Base-by-base conservation (phyloP, 1,284 basidiomycete genomes). In the Malassezia furfur region DNA sequence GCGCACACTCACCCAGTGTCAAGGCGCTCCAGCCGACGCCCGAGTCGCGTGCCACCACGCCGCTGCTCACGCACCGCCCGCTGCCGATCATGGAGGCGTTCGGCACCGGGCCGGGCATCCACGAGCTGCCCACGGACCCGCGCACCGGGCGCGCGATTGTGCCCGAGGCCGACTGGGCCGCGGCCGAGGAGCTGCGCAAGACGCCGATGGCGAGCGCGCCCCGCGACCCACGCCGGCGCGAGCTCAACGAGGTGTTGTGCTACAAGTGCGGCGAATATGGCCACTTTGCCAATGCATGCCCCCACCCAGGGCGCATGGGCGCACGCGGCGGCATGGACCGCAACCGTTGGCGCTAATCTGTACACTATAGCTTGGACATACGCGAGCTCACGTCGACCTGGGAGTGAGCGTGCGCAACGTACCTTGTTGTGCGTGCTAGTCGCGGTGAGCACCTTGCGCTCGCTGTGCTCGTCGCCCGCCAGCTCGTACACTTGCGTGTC, bases 241-340 rank as follows among this genome's bases (percentile, higher is more conserved):
- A 74, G 45, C 54, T 70, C 14, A 64, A 51, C 21, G 65, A 68
- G 36, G 67, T 72, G 11, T 56, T 67, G 3, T 74, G 71, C 54
- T 74, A 67, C 62, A 74, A 74, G 56, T 72, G 69, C 39, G 68
- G 70, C 19, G 68, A 72, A 30, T 57, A 57, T 22, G 70, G 70
- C 15, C 70, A 74, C 50, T 74, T 69, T 62, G 71, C 71, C 32
- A 74, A 72, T 58, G 57, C 55, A 50, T 74, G 71, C 49, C 62
- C 66, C 11, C 66, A 72, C 34, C 63, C 66, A 2, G 59, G 62
- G 25, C 59, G 60, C 1, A 66, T 67, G 10, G 71, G 69, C 17
- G 25, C 15, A 1, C 49, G 54, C 25, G 17, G 41, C 22, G 41
- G 21, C n/a, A 22, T 25, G n/a, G 39, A 35, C 11, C 39, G 49